Evolutionary conservation across 768 basidiomycete species (phyloP).

Genomic region (Pilatotrama ljubarskyi): DNA sequence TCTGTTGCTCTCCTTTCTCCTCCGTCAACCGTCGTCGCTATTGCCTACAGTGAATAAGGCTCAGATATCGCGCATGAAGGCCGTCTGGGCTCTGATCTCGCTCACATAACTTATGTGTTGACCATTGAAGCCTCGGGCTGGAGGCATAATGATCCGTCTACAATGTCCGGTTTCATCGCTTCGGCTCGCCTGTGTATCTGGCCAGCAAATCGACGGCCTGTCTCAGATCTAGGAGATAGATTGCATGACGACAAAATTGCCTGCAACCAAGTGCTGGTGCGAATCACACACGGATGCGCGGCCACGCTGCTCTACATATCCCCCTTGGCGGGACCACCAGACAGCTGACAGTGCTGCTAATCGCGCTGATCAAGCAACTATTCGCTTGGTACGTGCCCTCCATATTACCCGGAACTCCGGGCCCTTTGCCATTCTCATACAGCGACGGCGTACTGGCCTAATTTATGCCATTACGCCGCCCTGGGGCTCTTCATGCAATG

Average conservation of each 20-base stretch:
- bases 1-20: too few species aligned
- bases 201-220: background rate
- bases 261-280: background rate
- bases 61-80: background rate
- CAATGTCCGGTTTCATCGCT: background rate
- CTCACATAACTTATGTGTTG: background rate
- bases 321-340: background rate
- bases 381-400: slow-evolving; percentile 9
- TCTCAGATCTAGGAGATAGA: slow-evolving; percentile 6
- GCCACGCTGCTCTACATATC: slow-evolving; percentile 2
- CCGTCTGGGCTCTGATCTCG: background rate
- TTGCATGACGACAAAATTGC: slow-evolving; percentile 3
- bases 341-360: background rate
- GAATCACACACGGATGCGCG: slow-evolving; percentile 9
- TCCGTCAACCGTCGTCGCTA: background rate
- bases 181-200: background rate
- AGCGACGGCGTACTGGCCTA: slow-evolving; percentile 14
- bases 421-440: background rate
- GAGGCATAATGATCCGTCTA: background rate
- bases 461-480: slow-evolving; percentile 8
- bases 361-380: slow-evolving; percentile 8
- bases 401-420: background rate
- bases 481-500: background rate
- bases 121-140: background rate
- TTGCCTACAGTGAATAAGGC: background rate